These are phyloP conservation scores for Globisporangium nunn DNA, from an alignment of 352 stramenopile species.

Conservation along the genomic window DNA sequence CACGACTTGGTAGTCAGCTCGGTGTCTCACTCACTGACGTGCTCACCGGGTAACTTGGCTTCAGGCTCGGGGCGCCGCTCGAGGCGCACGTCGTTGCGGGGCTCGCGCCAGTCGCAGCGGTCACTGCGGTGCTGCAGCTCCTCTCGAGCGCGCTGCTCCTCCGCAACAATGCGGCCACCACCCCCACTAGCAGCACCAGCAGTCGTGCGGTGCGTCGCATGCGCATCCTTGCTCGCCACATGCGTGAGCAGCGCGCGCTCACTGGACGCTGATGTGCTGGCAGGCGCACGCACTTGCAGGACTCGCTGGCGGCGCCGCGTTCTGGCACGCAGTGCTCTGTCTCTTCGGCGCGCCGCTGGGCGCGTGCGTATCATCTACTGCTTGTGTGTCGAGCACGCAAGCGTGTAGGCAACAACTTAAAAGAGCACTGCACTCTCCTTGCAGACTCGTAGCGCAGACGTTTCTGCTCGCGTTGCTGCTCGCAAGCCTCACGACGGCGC, in stretches of 20 bases:
- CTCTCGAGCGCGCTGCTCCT: conserved; percentile 24
- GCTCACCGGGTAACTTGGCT: not conserved
- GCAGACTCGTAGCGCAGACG: conserved; percentile 57
- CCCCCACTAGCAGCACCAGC: not conserved
- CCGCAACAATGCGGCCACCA: not conserved
- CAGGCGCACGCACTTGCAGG: conserved; percentile 19
- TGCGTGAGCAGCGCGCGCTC: not conserved
- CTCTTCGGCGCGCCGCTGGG: conserved; percentile 69
- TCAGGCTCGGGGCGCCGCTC: conserved; percentile 20
- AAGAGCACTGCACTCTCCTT: too few relatives aligned
- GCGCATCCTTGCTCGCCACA: not conserved
- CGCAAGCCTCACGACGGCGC: conserved; percentile 35
- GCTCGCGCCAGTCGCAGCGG: conserved; percentile 30
- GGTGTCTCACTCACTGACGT: not conserved
- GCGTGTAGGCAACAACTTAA: too few relatives aligned
- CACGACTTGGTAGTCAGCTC: not conserved
- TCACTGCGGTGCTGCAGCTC: conserved; percentile 24
- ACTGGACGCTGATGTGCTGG: not conserved
- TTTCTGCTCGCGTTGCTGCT: conserved; percentile 54
- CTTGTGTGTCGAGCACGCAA: too few relatives aligned
- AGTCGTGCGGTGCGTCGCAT: not conserved
- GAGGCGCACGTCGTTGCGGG: conserved; percentile 41
- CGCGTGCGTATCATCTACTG: conserved; percentile 23
- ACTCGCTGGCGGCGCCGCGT: conserved; percentile 25
- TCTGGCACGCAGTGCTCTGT: conserved; percentile 57